phyloP scores from a whole-genome alignment of 2,329 filamentous ascomycete species.

The Penicillium oxalicum region DNA sequence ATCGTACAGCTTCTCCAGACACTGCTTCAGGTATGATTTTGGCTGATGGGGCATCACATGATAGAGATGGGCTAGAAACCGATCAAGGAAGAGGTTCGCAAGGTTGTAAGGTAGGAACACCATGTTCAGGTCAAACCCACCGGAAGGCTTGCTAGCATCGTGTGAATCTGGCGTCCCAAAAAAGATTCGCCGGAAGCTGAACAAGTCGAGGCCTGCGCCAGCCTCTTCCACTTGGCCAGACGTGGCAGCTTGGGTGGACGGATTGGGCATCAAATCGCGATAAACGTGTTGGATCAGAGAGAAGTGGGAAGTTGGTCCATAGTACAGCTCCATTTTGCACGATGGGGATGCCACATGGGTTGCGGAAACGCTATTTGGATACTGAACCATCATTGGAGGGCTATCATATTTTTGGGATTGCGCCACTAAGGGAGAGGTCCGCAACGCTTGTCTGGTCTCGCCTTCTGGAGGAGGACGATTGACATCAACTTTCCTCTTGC shows the following conservation, averaged over 20 bases:
- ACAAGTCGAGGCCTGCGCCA: constrained; percentile 34
- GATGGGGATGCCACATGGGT: constrained; percentile 44
- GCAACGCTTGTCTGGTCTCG: constrained; percentile 10
- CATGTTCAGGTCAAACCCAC: constrained; percentile 19
- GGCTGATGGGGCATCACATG: constrained; percentile 34
- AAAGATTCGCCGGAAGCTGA: constrained; percentile 35
- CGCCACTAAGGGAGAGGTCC: constrained; percentile 11
- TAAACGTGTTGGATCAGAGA: constrained; percentile 39
- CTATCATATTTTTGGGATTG: constrained; percentile 13
- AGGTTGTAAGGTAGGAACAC: constrained; percentile 38
- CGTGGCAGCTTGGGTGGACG: constrained; percentile 14
- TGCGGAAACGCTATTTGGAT: constrained; percentile 43
- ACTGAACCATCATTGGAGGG: constrained; percentile 21
- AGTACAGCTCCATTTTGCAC: constrained; percentile 43
- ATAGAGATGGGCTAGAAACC: constrained; percentile 41
- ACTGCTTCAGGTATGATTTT: constrained; percentile 31
- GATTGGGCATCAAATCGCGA: constrained; percentile 25
- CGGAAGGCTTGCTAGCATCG: constrained; percentile 21
- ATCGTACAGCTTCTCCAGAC: constrained; percentile 33
- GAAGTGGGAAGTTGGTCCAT: constrained; percentile 45
- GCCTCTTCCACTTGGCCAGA: constrained; percentile 34
- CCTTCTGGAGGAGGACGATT: constrained; percentile 14
- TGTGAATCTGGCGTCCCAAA: constrained; percentile 38
- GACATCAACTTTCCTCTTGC: constrained; percentile 29
- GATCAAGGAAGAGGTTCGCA: constrained; percentile 35